Base-by-base conservation (phyloP, 1,284 basidiomycete species). In the Rhodotorula sp. region DNA sequence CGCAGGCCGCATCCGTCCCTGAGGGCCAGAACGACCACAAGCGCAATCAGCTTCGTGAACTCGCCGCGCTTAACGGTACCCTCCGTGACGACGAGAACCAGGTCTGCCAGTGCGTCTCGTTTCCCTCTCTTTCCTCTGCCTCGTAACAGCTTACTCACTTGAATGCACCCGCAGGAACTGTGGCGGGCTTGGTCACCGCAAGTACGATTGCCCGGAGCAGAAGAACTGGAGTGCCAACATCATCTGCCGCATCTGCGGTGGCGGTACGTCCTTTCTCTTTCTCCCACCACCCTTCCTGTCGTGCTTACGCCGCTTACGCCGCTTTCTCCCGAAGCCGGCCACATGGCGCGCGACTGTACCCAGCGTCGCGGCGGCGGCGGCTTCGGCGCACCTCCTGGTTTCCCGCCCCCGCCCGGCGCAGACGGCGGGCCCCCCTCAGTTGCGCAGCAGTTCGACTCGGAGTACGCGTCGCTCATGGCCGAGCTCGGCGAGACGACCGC, bases 11-110 rank as follows among this genome's bases (percentile, higher is more conserved):
- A 9, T 98, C 95, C 32, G 97, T 95, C 7, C 97, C 97, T 2
- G 97, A 99, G 85, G 95, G 94, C 51, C 94, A 99, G 83, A 99
- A 99, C 81, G 96, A 98, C 81, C 97, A 99, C 85, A 99, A 99
- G 83, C 90, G 97, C 64, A 98, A 96, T 82, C 97, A 99, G 84
- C 88, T 99, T 61, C 92, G 97, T 78, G 97, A 99, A 82, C 87
- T 99, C 44, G 97, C 97, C 25, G 94, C 95, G 29, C 85, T 99
- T 66, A 99, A 99, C 82, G 97, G 97, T 82, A 99, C 97, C 37
- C 89, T 99, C 70, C 93, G 97, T 78, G 97, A 99, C 81, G 97
- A 99, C 82, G 97, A 99, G 84, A 98, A 98, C 80, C 97, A 99
- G 83, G 89, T 98, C 75, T 98, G 97, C 84, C 95, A 97, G 84